A percentile compares a stretch with the other conserved stretches of the same genome.
Conservation (phyloP, 148 eudicot species). For the Rhododendron ferrugineum region DNA sequence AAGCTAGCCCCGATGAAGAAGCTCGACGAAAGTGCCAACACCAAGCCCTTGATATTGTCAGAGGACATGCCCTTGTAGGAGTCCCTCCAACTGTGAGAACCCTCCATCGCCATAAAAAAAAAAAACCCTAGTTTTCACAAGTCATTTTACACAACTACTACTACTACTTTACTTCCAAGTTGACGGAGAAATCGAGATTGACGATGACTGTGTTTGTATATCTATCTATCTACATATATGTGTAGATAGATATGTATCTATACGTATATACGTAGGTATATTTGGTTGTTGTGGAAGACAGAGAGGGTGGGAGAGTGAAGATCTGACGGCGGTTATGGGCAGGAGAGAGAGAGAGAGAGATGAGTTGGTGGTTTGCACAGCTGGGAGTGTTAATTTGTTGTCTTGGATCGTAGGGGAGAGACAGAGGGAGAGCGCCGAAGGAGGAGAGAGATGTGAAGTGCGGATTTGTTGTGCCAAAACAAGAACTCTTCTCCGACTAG, state of each 20-base stretch:
- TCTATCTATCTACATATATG: background rate
- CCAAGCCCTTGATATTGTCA: slow-evolving; percentile 48
- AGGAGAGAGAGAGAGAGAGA: background rate
- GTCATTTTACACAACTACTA: background rate
- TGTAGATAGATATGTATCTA: too few species aligned
- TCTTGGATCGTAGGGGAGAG: background rate
- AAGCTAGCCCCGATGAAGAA: slow-evolving; percentile 53
- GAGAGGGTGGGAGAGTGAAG: background rate
- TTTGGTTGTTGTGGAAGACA: too few species aligned
- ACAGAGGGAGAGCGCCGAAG: background rate
- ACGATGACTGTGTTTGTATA: background rate
- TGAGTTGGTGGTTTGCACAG: background rate
- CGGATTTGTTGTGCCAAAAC: too few species aligned
- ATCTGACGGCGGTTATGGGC: background rate
- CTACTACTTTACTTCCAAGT: background rate
- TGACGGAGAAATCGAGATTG: background rate
- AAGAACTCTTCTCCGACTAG: too few species aligned
- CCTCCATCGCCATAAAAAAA: background rate
- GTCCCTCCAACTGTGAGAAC: slow-evolving; percentile 20
- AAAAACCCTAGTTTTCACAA: slow-evolving; percentile 10
- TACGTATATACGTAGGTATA: background rate
- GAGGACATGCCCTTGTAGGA: slow-evolving; percentile 49
- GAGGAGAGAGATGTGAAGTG: background rate
- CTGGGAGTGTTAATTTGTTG: background rate
- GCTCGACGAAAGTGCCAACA: slow-evolving; percentile 46